Conservation (phyloP, 192 early-diverging fungal genomes). For the Rhizoclosmatium globosum region DNA sequence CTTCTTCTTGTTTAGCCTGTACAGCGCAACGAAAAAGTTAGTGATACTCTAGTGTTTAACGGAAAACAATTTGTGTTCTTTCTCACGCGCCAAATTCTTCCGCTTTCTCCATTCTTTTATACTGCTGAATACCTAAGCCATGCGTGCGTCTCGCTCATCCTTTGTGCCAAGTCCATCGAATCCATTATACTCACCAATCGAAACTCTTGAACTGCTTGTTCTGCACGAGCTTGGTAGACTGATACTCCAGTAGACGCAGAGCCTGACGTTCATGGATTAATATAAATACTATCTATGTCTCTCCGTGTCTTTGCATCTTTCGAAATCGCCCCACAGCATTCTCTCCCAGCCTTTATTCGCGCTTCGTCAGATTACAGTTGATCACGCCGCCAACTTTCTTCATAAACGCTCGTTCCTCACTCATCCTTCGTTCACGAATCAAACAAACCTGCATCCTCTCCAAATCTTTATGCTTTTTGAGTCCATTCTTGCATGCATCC, state of each 20-base stretch:
- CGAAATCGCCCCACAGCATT: no score
- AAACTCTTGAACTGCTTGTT: neutral
- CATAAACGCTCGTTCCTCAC: neutral
- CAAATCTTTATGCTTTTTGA: constrained; percentile 40
- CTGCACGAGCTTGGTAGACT: neutral
- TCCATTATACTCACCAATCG: no score
- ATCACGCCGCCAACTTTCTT: neutral
- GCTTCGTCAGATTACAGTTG: neutral
- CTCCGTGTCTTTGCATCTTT: no score
- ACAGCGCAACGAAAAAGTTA: neutral
- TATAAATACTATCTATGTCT: no score
- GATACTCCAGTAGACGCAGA: neutral
- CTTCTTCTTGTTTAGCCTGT: constrained; percentile 29
- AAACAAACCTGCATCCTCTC: constrained; percentile 36
- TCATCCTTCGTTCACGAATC: neutral
- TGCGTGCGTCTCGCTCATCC: no score
- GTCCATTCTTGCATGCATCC: constrained; percentile 46
- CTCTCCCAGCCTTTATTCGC: neutral
- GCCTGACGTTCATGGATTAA: neutral
- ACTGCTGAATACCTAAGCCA: no score
- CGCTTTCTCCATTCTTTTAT: no score
- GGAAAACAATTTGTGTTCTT: no score
- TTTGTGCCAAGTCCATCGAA: no score
- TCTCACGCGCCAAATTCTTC: no score
- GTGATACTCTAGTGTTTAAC: neutral